Evolutionary conservation across 169 alveolate genomes (phyloP), one percentile per base, ranked within the genome.

Genomic region (Ichthyophthirius multifiliis): DNA sequence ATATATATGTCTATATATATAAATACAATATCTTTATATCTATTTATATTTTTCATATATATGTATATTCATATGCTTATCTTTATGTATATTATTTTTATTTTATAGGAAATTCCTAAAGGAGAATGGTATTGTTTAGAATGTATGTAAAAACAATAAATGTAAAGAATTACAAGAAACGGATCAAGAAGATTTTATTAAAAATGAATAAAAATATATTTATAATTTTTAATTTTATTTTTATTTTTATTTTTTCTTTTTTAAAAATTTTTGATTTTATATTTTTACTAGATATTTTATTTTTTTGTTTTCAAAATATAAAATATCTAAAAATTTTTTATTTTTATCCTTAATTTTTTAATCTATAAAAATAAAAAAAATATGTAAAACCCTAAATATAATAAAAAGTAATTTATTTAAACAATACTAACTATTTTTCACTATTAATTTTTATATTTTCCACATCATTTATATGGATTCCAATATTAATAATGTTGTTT

Each of bases 61-160:
- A 44, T 7, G 18, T 7, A 44, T n/a, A n/a, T 16, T n/a, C 15
- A 20, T 13, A 45, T 3, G 1, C 20, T 3, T 45, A 16, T 16
- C 7, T 3, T n/a, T 12, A 13, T 46, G 16, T 5, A 46, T 46
- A 20, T 9, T 46, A n/a, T 3, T 44, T 44, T 44, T 1, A 5
- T 20, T 46, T 6, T 1, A 46, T 46, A 46, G 65, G 23, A 65
- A n/a, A 47, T 76, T 23, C 84, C 84, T 4, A 34, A 76, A 55
- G 84, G 84, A 44, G 65, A 76, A 12, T 76, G 84, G 84, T 62
- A 65, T 31, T 76, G 84, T 27, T 43, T 76, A 5, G 35, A 76
- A 41, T 76, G 84, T 16, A 20, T 20, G 23, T 46, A 46, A 46
- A 46, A 46, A 32, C 65, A 20, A 5, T 15, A 20, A 0, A 46